Base-by-base conservation (phyloP, 1,284 basidiomycete species). In the Microbotryum scabiosae region DNA sequence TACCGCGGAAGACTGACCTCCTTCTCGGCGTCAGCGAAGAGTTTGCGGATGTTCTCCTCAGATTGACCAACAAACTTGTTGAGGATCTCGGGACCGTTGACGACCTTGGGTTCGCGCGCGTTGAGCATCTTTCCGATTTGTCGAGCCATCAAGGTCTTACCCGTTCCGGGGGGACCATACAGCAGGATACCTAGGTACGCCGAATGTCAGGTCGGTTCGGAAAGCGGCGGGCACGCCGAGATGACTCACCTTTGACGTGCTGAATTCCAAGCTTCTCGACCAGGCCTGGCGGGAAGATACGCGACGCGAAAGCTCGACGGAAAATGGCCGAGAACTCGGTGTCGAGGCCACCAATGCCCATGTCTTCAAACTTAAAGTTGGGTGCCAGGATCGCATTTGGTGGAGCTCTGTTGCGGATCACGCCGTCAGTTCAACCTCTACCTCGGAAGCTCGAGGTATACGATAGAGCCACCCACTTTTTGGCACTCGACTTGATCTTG, bases 61-160 rank as follows among this genome's bases (percentile, higher is more conserved):
- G 87, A 90, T 36, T 88, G 88, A 74, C 96, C 96, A 55, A 99
- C 96, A 71, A 86, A 99, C 76, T 98, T 98, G 80, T 90, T 97
- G 64, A 99, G 78, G 61, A 97, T 86, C 78, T 99, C 96, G 16
- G 96, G 96, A 62, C 96, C 96, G 74, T 98, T 98, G 65, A 99
- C 96, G 62, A 99, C 84, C 77, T 99, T 99, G 30, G 96, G 96
- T 76, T 99, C 96, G 63, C 90, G 81, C 3, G 96, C 94, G 72
- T 98, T 98, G 65, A 98, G 81, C 92, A 99, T 98, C 77, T 96
- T 97, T 25, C 96, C 96, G 66, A 99, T 99, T 79, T 98, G 96
- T 51, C 96, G 82, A 5, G 96, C 96, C 80, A 99, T 91, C 44
- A 99, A 81, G 4, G 96, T 99, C 79, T 99, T 99, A 68, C 96